Evolutionary conservation across 176 grass and related monocot genomes (phyloP), one percentile per base, ranked within the genome.

Genomic region (Cenchrus purpureus): DNA sequence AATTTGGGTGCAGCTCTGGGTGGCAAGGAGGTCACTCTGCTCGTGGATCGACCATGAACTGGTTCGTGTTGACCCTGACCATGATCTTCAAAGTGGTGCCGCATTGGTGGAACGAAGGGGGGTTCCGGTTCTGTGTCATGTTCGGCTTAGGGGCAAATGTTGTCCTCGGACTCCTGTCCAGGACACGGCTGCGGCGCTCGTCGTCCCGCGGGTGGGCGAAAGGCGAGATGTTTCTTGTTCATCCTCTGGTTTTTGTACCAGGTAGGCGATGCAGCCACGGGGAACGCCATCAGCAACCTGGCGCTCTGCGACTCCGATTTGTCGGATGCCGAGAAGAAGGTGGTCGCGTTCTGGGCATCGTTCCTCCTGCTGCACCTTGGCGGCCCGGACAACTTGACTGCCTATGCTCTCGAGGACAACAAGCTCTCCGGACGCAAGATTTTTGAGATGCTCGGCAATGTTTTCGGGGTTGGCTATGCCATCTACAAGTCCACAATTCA

Each of bases 391-490:
- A 73, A 52, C 71, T 0, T 73, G 48, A 73, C 11, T 13, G 22
- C 71, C 5, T 53, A 73, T 7, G 3, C 12, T 0, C 48, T 73
- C 2, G 71, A 73, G 48, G 71, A 57, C 53, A 42, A 42, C 52
- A 76, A 11, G 50, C 28, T 75, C 51, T 75, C 28, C 51, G 1
- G 4, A 4, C 52, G 73, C 8, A 10, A 20, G 6, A 1, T 0
- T 0, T 0, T 40, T 0, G 15, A 57, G 7, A 12, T 56, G 8
- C 3, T 17, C 7, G 0, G 16, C 1, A 0, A 56, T 2, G 0
- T 75, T 5, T 0, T 9, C 0, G 72, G 51, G 4, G 7, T 34
- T 3, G 0, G 8, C 0, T 54, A 56, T 20, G 31, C 48, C 13
- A 6, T 75, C 7, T 75, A 11, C 15, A 56, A 75, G n/a, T 37